These are phyloP conservation scores for Hanseniaspora gamundiae DNA, from an alignment of 1,139 yeast genomes.

Conservation along the genomic window DNA sequence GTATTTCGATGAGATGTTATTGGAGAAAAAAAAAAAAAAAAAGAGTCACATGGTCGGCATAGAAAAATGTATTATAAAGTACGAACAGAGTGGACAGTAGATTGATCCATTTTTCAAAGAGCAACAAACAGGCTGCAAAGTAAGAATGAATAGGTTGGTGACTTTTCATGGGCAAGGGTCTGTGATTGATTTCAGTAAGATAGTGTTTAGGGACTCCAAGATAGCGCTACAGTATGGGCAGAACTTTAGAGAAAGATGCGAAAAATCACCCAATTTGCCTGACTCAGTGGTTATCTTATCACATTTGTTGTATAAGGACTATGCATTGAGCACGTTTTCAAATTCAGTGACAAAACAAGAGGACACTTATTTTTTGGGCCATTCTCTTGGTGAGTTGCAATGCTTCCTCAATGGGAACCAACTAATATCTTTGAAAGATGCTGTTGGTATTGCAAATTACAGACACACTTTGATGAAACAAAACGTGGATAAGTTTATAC, in stretches of 20 bases:
- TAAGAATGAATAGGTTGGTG: slow-evolving; percentile 11
- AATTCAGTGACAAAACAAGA: background rate
- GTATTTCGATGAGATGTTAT: no score
- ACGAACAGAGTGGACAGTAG: no score
- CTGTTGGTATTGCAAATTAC: slow-evolving; percentile 22
- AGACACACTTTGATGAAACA: slow-evolving; percentile 23
- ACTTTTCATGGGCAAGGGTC: slow-evolving; percentile 28
- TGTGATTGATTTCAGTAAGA: slow-evolving; percentile 15
- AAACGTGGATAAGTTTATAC: background rate
- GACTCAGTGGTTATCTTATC: slow-evolving; percentile 23
- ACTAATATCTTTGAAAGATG: slow-evolving; percentile 27
- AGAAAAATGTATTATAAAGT: no score
- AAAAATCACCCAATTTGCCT: slow-evolving; percentile 19
- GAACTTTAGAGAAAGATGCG: slow-evolving; percentile 6
- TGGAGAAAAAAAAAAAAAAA: no score
- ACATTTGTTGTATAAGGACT: slow-evolving; percentile 10
- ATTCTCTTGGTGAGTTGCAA: slow-evolving; percentile 48
- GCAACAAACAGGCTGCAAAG: background rate
- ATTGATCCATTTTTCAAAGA: no score
- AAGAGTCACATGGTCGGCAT: no score
- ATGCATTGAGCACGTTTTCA: background rate
- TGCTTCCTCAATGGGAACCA: slow-evolving; percentile 28
- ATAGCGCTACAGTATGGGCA: slow-evolving; percentile 1
- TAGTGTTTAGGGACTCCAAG: slow-evolving; percentile 1
- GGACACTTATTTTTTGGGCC: slow-evolving; percentile 31